Evolutionary conservation across 2,329 filamentous ascomycete species (phyloP).

Genomic region (Paraconiothyrium sp.): DNA sequence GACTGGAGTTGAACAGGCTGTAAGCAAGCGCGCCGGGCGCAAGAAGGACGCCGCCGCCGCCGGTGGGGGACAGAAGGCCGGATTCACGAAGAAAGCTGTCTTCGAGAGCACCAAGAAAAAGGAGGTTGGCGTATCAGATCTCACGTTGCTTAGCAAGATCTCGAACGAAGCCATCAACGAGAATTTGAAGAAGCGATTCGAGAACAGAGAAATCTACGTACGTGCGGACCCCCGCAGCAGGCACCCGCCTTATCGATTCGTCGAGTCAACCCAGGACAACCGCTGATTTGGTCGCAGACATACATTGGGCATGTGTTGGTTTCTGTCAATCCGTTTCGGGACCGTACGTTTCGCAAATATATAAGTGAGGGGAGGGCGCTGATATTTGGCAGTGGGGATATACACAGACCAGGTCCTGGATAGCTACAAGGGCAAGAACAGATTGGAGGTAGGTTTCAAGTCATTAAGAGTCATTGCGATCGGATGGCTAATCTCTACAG

Average conservation of each 20-base stretch:
- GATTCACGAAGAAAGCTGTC: conserved; percentile 91
- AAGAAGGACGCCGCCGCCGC: conserved; percentile 61
- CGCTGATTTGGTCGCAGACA: conserved; percentile 65
- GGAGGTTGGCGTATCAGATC: conserved; percentile 97
- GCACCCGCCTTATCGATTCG: conserved; percentile 31
- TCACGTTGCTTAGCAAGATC: conserved; percentile 97
- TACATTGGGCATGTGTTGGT: conserved; percentile 99
- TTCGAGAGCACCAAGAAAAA: conserved; percentile 99
- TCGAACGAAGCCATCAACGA: conserved; percentile 99
- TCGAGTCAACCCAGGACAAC: conserved; percentile 21
- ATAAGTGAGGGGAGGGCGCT: conserved; percentile 40
- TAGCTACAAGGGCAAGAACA: conserved; percentile 96
- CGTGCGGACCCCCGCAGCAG: conserved; percentile 46
- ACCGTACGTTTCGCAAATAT: conserved; percentile 63
- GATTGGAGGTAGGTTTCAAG: conserved; percentile 70
- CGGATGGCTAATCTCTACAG: conserved; percentile 38
- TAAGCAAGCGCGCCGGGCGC: conserved; percentile 67
- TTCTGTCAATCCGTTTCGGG: conserved; percentile 97
- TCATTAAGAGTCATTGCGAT: background rate
- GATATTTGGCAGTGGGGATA: conserved; percentile 75
- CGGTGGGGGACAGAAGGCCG: conserved; percentile 60
- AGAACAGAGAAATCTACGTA: conserved; percentile 95
- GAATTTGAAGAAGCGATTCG: conserved; percentile 97
- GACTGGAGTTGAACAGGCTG: conserved; percentile 53
- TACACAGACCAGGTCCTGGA: conserved; percentile 95